Conservation (phyloP, 352 stramenopile genomes). For the Elongisporangium anandrum region DNA sequence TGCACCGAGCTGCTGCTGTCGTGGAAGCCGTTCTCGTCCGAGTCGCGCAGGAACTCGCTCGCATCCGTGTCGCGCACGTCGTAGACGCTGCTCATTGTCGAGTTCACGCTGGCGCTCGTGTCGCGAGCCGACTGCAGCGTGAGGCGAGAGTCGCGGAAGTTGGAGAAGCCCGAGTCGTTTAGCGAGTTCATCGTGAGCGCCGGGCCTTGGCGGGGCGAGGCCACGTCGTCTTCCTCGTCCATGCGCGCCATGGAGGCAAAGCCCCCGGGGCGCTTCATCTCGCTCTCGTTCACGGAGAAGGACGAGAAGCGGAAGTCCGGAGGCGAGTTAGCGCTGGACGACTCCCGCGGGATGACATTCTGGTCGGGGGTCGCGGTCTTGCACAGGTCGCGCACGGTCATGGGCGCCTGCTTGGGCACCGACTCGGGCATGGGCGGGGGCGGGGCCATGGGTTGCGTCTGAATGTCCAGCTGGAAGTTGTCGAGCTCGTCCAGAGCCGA, state of each 20-base stretch:
- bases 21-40: constrained; percentile 11
- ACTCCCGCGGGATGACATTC: background rate
- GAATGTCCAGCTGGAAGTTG: constrained; percentile 1
- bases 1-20: background rate
- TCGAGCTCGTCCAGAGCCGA: constrained; percentile 5
- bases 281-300: background rate
- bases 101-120: constrained; percentile 24
- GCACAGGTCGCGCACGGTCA: background rate
- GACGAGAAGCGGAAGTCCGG: background rate
- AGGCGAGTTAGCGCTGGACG: background rate
- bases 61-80: constrained; percentile 24
- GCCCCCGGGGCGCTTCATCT: background rate
- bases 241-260: background rate
- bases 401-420: background rate
- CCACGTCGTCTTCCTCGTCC: background rate
- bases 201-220: background rate
- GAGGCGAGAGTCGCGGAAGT: background rate
- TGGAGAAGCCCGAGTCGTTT: background rate
- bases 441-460: background rate
- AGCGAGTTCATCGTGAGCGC: background rate
- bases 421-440: background rate
- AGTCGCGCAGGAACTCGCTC: constrained; percentile 30
- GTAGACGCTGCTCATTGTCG: constrained; percentile 20
- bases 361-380: background rate
- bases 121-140: background rate